Conservation (phyloP, 805 yeast genomes). For the Diddensiella transvaalensis region DNA sequence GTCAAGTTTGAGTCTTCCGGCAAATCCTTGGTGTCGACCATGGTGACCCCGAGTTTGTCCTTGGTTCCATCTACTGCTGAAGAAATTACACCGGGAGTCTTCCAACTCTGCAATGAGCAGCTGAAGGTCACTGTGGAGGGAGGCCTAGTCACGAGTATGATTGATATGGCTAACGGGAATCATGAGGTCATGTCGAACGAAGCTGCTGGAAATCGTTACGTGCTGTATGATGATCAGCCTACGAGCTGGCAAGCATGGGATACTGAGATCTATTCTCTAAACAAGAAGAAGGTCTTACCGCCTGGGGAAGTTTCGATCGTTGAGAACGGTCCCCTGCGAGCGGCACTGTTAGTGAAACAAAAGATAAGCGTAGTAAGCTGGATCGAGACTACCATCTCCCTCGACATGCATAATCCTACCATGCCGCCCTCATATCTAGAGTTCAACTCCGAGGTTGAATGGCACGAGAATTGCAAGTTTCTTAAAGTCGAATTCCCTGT, state of each 20-base stretch:
- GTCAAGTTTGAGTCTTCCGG: neutral
- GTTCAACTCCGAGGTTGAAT: slow-evolving; percentile 52
- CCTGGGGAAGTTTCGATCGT: slow-evolving; percentile 37
- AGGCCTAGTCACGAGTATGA: slow-evolving; percentile 48
- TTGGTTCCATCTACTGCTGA: neutral
- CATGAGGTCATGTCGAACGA: slow-evolving; percentile 60
- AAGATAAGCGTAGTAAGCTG: slow-evolving; percentile 53
- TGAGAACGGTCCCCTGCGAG: slow-evolving; percentile 53
- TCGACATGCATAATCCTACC: slow-evolving; percentile 42
- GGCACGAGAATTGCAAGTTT: slow-evolving; percentile 64
- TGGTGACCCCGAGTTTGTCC: neutral
- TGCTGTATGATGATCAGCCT: slow-evolving; percentile 86
- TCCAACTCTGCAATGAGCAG: slow-evolving; percentile 56
- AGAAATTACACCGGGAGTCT: slow-evolving; percentile 31
- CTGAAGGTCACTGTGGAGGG: slow-evolving; percentile 58
- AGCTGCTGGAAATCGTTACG: slow-evolving; percentile 57
- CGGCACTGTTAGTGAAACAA: slow-evolving; percentile 60
- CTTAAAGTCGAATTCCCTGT: slow-evolving; percentile 85
- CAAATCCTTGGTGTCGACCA: neutral
- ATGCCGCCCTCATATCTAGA: slow-evolving; percentile 54
- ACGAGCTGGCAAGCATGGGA: slow-evolving; percentile 95
- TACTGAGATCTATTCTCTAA: slow-evolving; percentile 83
- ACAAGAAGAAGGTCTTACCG: slow-evolving; percentile 53
- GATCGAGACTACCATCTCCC: slow-evolving; percentile 64
- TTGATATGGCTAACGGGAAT: slow-evolving; percentile 51